phyloP scores from a whole-genome alignment of 2,329 filamentous ascomycete species.

The Aureobasidium sp. region DNA sequence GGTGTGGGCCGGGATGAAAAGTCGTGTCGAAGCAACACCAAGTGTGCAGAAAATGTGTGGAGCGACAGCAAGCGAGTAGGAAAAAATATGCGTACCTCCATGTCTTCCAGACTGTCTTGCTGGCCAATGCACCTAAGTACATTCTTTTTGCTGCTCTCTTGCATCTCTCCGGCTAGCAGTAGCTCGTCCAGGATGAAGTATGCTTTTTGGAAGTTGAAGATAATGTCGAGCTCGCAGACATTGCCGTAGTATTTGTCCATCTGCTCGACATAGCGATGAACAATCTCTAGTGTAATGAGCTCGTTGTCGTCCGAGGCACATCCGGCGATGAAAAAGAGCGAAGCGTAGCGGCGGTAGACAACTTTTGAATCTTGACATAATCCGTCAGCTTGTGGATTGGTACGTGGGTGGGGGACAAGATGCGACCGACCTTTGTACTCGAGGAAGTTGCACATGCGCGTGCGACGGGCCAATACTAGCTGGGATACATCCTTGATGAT shows the following conservation, averaged over 20 bases:
- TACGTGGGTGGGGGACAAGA: conserved; percentile 15
- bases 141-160: conserved; percentile 99
- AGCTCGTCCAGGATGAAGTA: conserved; percentile 99
- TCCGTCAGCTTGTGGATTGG: conserved; percentile 13
- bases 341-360: conserved; percentile 96
- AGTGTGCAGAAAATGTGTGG: background rate
- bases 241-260: conserved; percentile 99
- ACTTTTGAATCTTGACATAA: conserved; percentile 76
- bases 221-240: conserved; percentile 98
- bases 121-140: conserved; percentile 92
- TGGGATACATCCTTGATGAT: conserved; percentile 99
- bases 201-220: conserved; percentile 99
- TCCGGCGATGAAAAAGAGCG: conserved; percentile 97
- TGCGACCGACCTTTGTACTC: conserved; percentile 80
- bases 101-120: conserved; percentile 95
- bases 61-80: background rate
- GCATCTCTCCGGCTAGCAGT: conserved; percentile 87
- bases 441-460: conserved; percentile 99
- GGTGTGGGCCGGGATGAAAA: background rate
- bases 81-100: conserved; percentile 67
- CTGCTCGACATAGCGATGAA: conserved; percentile 98
- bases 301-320: conserved; percentile 96
- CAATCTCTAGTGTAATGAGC: conserved; percentile 94
- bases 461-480: conserved; percentile 87
- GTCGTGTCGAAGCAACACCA: too few species aligned